Evolutionary conservation across 148 eudicot genomes (phyloP), one percentile per base, ranked within the genome.

Genomic region (Vaccinium myrtillus): DNA sequence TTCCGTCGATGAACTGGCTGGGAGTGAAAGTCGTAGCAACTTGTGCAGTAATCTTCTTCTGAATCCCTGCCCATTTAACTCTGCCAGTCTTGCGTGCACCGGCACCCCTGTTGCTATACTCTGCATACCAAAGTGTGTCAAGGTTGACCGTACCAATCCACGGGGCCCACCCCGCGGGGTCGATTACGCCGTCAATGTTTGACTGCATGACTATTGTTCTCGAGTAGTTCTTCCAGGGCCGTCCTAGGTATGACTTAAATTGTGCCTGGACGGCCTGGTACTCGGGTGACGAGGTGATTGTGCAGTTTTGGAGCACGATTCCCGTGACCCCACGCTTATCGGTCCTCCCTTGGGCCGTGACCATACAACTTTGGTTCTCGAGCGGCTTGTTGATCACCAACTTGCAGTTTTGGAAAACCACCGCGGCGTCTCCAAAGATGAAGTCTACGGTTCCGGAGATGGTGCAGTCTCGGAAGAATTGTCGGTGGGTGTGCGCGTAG

Each of bases 151-250:
- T 56, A 0, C 86, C 93, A 2, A 84, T 81, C 98, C 98, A 69
- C 84, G 4, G 79, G 48, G 0, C 86, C 93, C 6, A 84, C 84
- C 98, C 98, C 0, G 89, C 83, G 0, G 93, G 89, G 16, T 88
- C 86, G 55, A 94, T 91, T 36, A 89, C 25, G 19, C 88, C 92
- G 91, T 21, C 90, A 13, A 94, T 90, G 5, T 87, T 67, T 0
- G 91, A 89, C 46, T 95, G 93, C 95, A 95, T 90, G 21, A 93
- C 87, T 2, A 95, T 83, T 0, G 98, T 95, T 85, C 92, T 92
- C 0, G 98, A 92, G 73, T 53, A 91, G 70, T 87, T 84, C 69
- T 92, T 93, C 98, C 98, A 94, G 7, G 98, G 98, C 43, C 98
- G 82, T 21, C 92, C 98, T 1, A 94, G 86, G 82, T 84, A 94